Conservation (phyloP, 208 protist genomes). For the Wallacemonas collosoma region DNA sequence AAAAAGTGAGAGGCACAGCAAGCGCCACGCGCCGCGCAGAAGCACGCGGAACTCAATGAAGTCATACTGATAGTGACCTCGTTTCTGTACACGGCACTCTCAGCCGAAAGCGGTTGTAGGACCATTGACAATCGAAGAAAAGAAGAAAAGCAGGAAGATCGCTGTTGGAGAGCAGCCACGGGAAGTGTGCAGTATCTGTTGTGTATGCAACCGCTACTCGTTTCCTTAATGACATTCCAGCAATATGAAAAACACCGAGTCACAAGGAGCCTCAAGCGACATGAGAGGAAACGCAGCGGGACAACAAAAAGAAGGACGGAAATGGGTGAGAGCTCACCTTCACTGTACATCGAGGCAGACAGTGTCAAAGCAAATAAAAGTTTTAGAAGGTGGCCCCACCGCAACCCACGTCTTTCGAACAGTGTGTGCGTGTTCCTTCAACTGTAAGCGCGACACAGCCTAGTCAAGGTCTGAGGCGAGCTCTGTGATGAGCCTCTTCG, state of each 20-base stretch:
- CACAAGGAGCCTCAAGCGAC: not conserved
- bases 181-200: slow-evolving; percentile 16
- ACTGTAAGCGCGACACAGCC: not conserved
- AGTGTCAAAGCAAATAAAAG: slow-evolving; percentile 16
- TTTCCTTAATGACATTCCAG: no score
- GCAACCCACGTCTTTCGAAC: not conserved
- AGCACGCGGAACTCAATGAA: no score
- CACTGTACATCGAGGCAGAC: not conserved
- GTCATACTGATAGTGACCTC: no score
- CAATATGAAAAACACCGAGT: no score
- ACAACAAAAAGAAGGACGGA: slow-evolving; percentile 17
- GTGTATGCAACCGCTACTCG: not conserved
- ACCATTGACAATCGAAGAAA: no score
- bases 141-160: no score
- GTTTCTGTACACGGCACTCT: no score
- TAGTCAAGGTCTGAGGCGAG: not conserved
- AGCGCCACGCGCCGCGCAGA: no score
- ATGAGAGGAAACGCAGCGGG: not conserved
- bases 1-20: no score
- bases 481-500: slow-evolving; percentile 8
- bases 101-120: no score
- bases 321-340: not conserved
- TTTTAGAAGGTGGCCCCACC: not conserved
- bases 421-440: not conserved
- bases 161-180: not conserved